Percentiles rank a stretch among this genome's conserved stretches.
These are phyloP conservation scores for Coniochaeta sp. DNA, from an alignment of 2,329 filamentous ascomycete species.

Conservation along the genomic window DNA sequence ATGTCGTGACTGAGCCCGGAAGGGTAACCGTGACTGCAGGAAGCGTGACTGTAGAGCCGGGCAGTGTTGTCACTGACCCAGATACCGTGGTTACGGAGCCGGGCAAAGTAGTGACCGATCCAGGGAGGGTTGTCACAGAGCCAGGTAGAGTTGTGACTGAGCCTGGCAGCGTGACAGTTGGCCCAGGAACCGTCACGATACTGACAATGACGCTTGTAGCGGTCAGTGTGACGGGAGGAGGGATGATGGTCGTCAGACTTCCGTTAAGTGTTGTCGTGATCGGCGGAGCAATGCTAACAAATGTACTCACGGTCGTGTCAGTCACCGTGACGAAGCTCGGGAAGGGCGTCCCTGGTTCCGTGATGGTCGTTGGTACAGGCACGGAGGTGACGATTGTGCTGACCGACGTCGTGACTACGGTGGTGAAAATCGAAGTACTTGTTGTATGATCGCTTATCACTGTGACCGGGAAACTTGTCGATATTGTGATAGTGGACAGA, in stretches of 20 bases:
- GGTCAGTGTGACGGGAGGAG: background rate
- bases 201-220: slow-evolving; percentile 2
- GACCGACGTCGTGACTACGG: background rate
- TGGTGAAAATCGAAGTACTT: background rate
- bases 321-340: background rate
- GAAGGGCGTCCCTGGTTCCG: background rate
- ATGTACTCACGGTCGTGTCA: background rate
- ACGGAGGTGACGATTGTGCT: background rate
- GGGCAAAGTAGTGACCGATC: background rate
- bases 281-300: background rate
- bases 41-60: slow-evolving; percentile 3
- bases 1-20: background rate
- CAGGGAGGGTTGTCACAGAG: slow-evolving; percentile 2
- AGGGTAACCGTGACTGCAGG: background rate
- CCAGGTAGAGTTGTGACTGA: background rate
- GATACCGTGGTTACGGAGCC: background rate
- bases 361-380: background rate
- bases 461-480: background rate
- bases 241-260: slow-evolving; percentile 3
- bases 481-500: background rate
- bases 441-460: background rate
- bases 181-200: background rate
- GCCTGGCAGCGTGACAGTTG: background rate
- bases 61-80: slow-evolving; percentile 6
- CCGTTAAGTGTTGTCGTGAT: slow-evolving; percentile 6